Base-by-base conservation (phyloP, 352 stramenopile genomes). In the Phytophthora megakarya region DNA sequence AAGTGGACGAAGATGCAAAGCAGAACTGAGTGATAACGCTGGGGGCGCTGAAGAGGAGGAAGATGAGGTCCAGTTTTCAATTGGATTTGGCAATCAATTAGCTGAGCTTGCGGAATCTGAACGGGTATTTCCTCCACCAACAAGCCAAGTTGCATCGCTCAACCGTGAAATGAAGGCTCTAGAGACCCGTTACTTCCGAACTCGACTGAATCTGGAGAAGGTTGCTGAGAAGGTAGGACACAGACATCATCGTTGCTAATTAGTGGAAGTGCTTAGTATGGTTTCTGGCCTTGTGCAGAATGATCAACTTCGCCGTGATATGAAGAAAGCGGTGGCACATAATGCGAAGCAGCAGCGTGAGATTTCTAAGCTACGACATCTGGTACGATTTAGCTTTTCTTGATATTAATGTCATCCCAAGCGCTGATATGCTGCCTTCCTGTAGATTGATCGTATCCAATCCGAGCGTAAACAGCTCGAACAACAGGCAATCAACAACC, bases 101-200 rank as follows among this genome's bases (percentile, higher is more conserved):
- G 39, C 51, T n/a, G 57, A 68, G 15, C 35, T 76, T 16, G 25
- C 28, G 8, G 73, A 80, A 18, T 69, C 54, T 6, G 79, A 86
- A 19, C 63, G 60, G 37, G 55, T 72, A 26, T 70, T 73, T 58
- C 63, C 75, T 38, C 55, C 75, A n/a, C 49, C 70, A 13, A 81
- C 64, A 49, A 94, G 86, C 46, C 72, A 80, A 12, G 73, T 93
- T 11, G 84, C 81, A 5, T 59, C 65, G 7, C 67, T 95, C 1
- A 92, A 86, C 9, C 76, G 82, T 7, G 82, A 95, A 49, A 65
- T 93, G 19, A 91, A 89, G 30, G 79, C 70, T 18, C 66, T 95
- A 7, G 86, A 95, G 50, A 79, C 82, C 16, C 75, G 86, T 11
- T 95, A 89, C 70, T 92, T 92, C 35, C 82, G 84, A 54, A 95